These are phyloP conservation scores for Boletus semigastroideus DNA, from an alignment of 1,284 basidiomycete species.

Conservation along the genomic window DNA sequence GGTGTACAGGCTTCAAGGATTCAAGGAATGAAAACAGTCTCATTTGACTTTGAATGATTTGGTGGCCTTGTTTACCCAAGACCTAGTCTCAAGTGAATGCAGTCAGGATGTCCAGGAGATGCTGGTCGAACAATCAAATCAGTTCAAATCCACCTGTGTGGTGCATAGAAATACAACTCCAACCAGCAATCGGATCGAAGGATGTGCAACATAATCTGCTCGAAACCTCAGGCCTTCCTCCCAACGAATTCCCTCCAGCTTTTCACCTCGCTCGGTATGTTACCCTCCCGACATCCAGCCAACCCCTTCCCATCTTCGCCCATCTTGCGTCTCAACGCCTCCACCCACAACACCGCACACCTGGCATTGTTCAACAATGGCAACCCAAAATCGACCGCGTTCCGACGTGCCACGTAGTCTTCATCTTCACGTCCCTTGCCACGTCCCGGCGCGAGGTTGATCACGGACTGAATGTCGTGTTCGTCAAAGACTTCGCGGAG, in stretches of 20 bases:
- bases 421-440: conserved; percentile 84
- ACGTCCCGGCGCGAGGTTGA: conserved; percentile 88
- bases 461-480: conserved; percentile 92
- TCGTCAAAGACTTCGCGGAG: conserved; percentile 92
- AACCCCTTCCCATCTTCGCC: conserved; percentile 78
- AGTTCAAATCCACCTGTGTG: background rate
- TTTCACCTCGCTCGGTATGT: conserved; percentile 90
- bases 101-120: background rate
- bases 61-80: too few relatives aligned
- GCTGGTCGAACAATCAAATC: background rate
- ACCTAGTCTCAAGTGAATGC: background rate
- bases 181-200: background rate
- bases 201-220: too few relatives aligned
- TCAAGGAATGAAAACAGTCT: too few relatives aligned
- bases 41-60: too few relatives aligned
- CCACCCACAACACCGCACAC: conserved; percentile 89
- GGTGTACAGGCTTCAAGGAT: too few relatives aligned
- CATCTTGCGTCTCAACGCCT: conserved; percentile 88
- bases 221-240: conserved; percentile 45
- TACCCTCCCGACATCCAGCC: conserved; percentile 82
- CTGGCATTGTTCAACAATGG: conserved; percentile 91
- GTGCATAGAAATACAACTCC: background rate
- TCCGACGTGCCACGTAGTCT: conserved; percentile 92
- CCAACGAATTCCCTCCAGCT: conserved; percentile 91
- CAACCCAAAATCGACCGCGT: conserved; percentile 90